These are phyloP conservation scores for Collybia mongolica DNA, from an alignment of 768 basidiomycete genomes.

Conservation along the genomic window DNA sequence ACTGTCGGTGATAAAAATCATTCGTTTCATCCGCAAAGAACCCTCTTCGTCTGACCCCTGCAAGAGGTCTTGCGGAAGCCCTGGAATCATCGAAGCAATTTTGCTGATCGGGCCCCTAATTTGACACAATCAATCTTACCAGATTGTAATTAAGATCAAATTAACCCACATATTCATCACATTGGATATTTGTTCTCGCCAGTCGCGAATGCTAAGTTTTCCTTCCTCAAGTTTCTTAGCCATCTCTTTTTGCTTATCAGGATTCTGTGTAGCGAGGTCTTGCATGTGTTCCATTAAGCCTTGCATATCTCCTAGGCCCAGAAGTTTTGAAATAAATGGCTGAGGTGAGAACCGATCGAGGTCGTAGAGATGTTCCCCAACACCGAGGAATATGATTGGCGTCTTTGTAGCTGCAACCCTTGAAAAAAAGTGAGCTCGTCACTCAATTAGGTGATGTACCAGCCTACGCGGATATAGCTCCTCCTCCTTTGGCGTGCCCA, in stretches of 20 bases:
- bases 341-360: constrained; percentile 94
- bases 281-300: constrained; percentile 99
- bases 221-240: constrained; percentile 97
- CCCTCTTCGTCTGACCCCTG: constrained; percentile 95
- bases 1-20: constrained; percentile 98
- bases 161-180: constrained; percentile 93
- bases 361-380: constrained; percentile 97
- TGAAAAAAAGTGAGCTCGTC: constrained; percentile 8
- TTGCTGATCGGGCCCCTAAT: constrained; percentile 96
- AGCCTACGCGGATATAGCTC: constrained; percentile 96
- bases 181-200: constrained; percentile 96
- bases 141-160: constrained; percentile 10
- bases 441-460: background rate
- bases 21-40: constrained; percentile 86
- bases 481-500: constrained; percentile 98
- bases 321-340: constrained; percentile 94
- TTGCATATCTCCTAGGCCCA: constrained; percentile 95
- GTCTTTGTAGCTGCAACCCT: constrained; percentile 99
- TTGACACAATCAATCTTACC: constrained; percentile 7
- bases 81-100: constrained; percentile 98
- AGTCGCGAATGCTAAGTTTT: constrained; percentile 94
- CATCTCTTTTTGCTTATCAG: constrained; percentile 97
- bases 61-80: constrained; percentile 87
- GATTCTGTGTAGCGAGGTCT: constrained; percentile 88
- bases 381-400: constrained; percentile 97